Evolutionary conservation across 306 rosid genomes (phyloP), one percentile per base, ranked within the genome.

Genomic region (Citrullus mucosospermus): DNA sequence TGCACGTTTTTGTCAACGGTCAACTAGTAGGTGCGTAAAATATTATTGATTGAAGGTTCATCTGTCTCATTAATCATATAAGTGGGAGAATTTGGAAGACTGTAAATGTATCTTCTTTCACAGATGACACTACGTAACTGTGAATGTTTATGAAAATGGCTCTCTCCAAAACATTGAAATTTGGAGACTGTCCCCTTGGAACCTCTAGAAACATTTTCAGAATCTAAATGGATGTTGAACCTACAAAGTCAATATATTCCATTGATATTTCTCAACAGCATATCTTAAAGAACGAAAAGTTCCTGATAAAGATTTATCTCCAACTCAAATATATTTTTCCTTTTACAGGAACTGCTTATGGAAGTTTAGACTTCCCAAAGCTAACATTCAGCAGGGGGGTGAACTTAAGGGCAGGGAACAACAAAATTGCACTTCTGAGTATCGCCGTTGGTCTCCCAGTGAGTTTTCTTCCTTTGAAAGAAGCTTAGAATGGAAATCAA

Each of bases 391-490:
- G 88, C 22, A 74, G 86, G 76, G 80, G 88, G 77, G 93, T 96
- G 88, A 88, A 84, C 58, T 90, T 96, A 84, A 88, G 90, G 81
- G 92, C 93, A 51, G 97, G 99, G 38, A 77, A 86, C 83, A 96
- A 96, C 90, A 86, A 87, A 84, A 96, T 96, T 83, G 85, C 96
- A 25, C 92, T 92, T 80, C 85, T 96, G 65, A 96, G 99, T 77
- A 89, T 92, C 78, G 98, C 98, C 22, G 99, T 96, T 81, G 99
- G 99, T 36, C 98, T 96, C 72, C 99, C 97, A 91, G 99, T 91
- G 54, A 34, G 97, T 79, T 68, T 80, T 79, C 83, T 79, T 85
- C 82, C 81, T 79, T 71, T 0, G 12, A 39, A 38, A 76, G 53
- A 36, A 67, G 38, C 51, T 44, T 46, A 25, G 8, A 38, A 56